Percentiles rank a stretch among this genome's conserved stretches.
These are phyloP conservation scores for Komagataella pseudopastoris DNA, from an alignment of 805 yeast species.

Conservation along the genomic window DNA sequence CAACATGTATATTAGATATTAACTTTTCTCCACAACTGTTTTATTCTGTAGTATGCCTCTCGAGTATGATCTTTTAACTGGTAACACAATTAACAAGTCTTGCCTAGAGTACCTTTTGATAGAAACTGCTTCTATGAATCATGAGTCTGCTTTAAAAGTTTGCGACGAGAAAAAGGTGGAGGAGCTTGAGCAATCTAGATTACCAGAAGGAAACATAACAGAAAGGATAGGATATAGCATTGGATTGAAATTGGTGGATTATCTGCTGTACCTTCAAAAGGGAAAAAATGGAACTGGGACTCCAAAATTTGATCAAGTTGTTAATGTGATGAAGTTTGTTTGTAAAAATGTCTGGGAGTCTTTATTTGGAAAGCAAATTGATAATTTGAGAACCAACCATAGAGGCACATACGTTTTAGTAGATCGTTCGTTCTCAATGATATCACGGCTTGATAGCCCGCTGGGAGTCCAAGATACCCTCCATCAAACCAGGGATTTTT, in stretches of 20 bases:
- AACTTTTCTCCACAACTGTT: no score
- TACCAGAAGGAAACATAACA: slow-evolving; percentile 32
- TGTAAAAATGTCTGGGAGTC: slow-evolving; percentile 87
- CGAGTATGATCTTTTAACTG: background rate
- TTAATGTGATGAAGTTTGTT: slow-evolving; percentile 82
- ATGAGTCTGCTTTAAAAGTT: slow-evolving; percentile 1
- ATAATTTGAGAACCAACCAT: slow-evolving; percentile 85
- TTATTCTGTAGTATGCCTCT: background rate
- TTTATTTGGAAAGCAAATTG: slow-evolving; percentile 77
- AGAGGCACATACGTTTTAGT: slow-evolving; percentile 71
- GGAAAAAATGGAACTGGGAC: slow-evolving; percentile 3
- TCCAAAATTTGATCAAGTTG: slow-evolving; percentile 36
- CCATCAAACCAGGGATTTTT: slow-evolving; percentile 10
- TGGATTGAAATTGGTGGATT: slow-evolving; percentile 18
- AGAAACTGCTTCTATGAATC: slow-evolving; percentile 14
- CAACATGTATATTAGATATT: no score
- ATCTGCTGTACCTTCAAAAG: slow-evolving; percentile 12
- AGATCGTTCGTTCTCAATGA: slow-evolving; percentile 48
- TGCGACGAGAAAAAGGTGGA: slow-evolving; percentile 6
- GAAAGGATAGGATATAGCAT: slow-evolving; percentile 55
- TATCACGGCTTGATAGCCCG: slow-evolving; percentile 35
- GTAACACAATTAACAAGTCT: slow-evolving; percentile 33
- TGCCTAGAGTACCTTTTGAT: slow-evolving; percentile 54
- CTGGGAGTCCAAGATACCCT: slow-evolving; percentile 29
- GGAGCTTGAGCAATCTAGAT: slow-evolving; percentile 1